A percentile compares a stretch with the other conserved stretches of the same genome.
phyloP scores from a whole-genome alignment of 1,284 basidiomycete genomes.

The Schizophyllum amplum region DNA sequence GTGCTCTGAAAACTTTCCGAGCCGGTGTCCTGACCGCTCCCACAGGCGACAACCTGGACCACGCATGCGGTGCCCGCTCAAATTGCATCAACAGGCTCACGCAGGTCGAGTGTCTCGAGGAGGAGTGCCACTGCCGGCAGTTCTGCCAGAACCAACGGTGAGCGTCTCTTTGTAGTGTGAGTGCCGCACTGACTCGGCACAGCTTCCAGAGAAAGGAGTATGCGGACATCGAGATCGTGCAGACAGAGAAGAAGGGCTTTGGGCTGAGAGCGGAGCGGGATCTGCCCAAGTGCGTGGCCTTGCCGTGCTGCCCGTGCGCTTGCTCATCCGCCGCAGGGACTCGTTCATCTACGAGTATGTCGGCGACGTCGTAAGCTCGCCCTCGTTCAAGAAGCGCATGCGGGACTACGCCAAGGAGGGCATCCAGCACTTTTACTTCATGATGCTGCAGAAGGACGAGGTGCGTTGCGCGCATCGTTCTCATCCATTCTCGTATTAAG shows the following conservation, averaged over 20 bases:
- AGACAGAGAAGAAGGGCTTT: conserved; percentile 94
- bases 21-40: conserved; percentile 12
- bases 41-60: conserved; percentile 49
- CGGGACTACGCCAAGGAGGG: conserved; percentile 89
- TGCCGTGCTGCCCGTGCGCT: not conserved
- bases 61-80: conserved; percentile 82
- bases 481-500: conserved; percentile 1
- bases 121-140: conserved; percentile 78
- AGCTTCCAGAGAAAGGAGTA: conserved; percentile 88
- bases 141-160: conserved; percentile 93
- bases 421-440: conserved; percentile 97
- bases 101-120: conserved; percentile 89
- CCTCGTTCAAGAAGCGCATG: conserved; percentile 91
- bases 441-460: conserved; percentile 99
- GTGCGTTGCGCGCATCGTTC: conserved; percentile 42
- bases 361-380: conserved; percentile 89
- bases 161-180: not conserved
- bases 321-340: conserved; percentile 47
- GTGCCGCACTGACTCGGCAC: not conserved
- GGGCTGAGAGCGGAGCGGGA: conserved; percentile 76
- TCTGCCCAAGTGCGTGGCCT: conserved; percentile 59
- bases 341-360: conserved; percentile 97
- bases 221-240: conserved; percentile 83
- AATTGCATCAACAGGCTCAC: conserved; percentile 98
- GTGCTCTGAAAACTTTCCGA: too few species aligned